Base-by-base conservation (phyloP, 805 yeast species). In the Zygosaccharomyces lentus region DNA sequence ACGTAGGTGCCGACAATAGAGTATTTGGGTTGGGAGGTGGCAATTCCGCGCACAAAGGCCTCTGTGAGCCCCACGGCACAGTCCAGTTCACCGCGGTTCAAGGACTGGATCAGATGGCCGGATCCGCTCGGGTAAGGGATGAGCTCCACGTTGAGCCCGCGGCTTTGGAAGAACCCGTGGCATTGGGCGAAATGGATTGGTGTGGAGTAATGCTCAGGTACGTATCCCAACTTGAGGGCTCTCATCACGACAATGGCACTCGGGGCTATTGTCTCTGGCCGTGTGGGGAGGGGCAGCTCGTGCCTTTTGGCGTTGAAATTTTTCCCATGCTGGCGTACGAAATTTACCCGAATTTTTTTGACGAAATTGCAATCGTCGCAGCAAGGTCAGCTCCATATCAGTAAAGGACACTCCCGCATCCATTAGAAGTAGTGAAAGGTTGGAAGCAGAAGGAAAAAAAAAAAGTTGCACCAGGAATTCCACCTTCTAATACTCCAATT, bases 201-300 rank as follows among this genome's bases (percentile, higher is more conserved):
- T 0, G 96, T 85, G 32, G 93, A 82, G 59, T 88, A 90, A 62
- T 90, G 97, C 65, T 89, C 96, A 2, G 96, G 96, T 43, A 89
- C 81, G 67, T 78, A 85, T 2, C 96, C 97, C 24, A 89, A 84
- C 58, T 64, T 78, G 25, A 81, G 53, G 2, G 51, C 51, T 63
- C 59, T 63, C 36, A 31, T 47, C 39, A 34, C 26, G 9, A 12
- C 17, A 26, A 13, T 27, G 27, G 15, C 16, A 32, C 13, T 15
- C 5, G 24, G 12, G 9, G 17, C 19, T 35, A 9, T 19, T 26
- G 10, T 21, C 26, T 3, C 16, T 36, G 9, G 12, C 23, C 30
- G 12, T 30, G 31, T 35, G 13, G 21, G 21, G 21, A 5, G 3
- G 21, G 21, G 21, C 3, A 4, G 21, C 21, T 19, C 21, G 21